Evolutionary conservation across 768 basidiomycete species (phyloP), one percentile per base, ranked within the genome.

Genomic region (Auricularia auricula-judae): DNA sequence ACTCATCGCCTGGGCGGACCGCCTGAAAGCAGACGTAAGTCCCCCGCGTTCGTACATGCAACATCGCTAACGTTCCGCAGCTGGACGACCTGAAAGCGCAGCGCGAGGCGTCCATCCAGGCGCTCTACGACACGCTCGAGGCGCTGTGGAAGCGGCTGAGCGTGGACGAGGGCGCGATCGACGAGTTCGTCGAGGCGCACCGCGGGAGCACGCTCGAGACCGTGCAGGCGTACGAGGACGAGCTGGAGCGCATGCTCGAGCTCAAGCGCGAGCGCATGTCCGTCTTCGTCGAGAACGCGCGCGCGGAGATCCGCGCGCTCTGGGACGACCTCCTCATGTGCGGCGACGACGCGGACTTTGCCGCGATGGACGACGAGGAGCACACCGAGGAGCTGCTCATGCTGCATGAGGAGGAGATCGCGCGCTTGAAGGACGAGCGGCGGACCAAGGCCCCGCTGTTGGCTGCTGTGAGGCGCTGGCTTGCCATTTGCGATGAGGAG

Each of bases 111-210:
- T 85, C 87, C 67, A 98, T 99, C 36, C 96, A 99, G 73, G 82
- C 86, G 0, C 88, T 98, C 80, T 99, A 94, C 71, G 93, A 98
- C 73, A 86, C 93, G 67, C 81, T 99, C 1, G 95, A 96, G 72
- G 86, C 86, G 0, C 81, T 98, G 3, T 99, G 96, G 96, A 82
- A 81, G 65, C 77, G 94, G 64, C 80, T 98, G 65, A 94, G 92
- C 14, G 86, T 96, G 3, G 73, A 81, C 0, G 90, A 94, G 60
- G 76, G 74, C 0, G 88, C 87, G 56, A 93, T 94, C 84, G 93
- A 98, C 69, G 84, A 81, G n/a, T 99, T 99, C 71, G 89, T 98
- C 0, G 93, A 98, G 65, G 80, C 54, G 18, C 72, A 96, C 72
- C 80, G 90, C 35, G 96, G 96, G 3, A 88, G 86, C 69, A 91